Evolutionary conservation across 2,329 filamentous ascomycete species (phyloP), one percentile per base, ranked within the genome.

Genomic region (Sporothrix mexicana): DNA sequence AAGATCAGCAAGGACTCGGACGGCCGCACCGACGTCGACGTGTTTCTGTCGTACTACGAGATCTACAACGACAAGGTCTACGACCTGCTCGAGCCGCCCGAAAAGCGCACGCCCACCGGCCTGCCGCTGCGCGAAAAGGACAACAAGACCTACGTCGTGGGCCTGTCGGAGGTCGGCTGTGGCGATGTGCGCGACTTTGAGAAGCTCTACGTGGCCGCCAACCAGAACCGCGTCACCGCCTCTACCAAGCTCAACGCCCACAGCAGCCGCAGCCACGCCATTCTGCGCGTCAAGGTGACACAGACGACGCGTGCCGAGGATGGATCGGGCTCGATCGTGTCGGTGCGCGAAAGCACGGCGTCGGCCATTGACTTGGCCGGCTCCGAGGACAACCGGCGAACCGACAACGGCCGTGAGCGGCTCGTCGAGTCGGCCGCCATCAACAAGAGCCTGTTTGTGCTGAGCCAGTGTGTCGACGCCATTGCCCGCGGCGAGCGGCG

Each of bases 11-110:
- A 95, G 81, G 94, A 97, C 78, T 88, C 90, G 1, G 85, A 86
- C 4, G 93, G 91, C 12, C 84, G 89, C 69, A 95, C 91, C 0
- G 86, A 84, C 1, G 93, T 97, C 25, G 84, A 89, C 9, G 93
- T 97, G 17, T 86, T 89, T 13, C 87, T 98, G 78, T 95, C 93
- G 41, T 98, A 98, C 83, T 97, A 97, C 83, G 95, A 98, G 81
- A 97, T 98, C 76, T 98, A 98, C 83, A 97, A 97, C 81, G 95
- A 98, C 84, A 95, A 95, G 80, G 94, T 97, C 23, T 97, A 91
- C 78, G 95, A 98, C 80, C 85, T 98, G 45, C 93, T 98, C 76
- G 93, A 97, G 80, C 86, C 94, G 0, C 92, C 91, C 0, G 95
- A 98, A 80, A 97, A 94, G 84, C 92, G 96, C 69, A 94, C 92